Evolutionary conservation across 768 basidiomycete species (phyloP), one percentile per base, ranked within the genome.

Genomic region (Tulasnella sp.): DNA sequence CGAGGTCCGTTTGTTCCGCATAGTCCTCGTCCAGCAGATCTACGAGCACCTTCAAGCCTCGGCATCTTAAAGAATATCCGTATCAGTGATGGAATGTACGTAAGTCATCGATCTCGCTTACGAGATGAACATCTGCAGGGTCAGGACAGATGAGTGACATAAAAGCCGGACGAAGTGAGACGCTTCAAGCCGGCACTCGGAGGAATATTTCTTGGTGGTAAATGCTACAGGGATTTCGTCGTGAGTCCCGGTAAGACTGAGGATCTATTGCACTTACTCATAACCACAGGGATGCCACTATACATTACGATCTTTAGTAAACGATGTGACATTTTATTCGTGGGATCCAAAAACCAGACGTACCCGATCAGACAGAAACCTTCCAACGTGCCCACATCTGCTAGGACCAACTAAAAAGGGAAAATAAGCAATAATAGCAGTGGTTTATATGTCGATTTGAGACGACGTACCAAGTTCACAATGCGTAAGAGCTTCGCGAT

Each of bases 61-160:
- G 93, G 68, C 95, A 99, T 17, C 90, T 95, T 27, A 27, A 19
- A 54, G 9, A 29, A 43, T 24, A 56, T 56, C 55, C 38, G 52
- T 48, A 45, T 1, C 19, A 15, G 24, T 48, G 21, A n/a, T 23
- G 24, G 11, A 10, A 11, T 23, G 13, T 10, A 15, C 9, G 26
- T 13, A 38, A 19, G 15, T 41, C 19, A 24, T 27, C 26, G 19
- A 15, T 1, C 4, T 15, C n/a, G 81, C 90, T 61, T 68, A 93
- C 91, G 92, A 88, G 63, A 98, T 96, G 73, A 98, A 97, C 95
- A 97, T 98, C 68, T 98, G 95, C 41, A 98, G 73, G 1, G 95
- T 99, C 63, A 96, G 72, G 10, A 92, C 85, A 1, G 95, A 97
- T 0, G 92, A 88, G 68, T 92, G 84, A 69, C 95, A 96, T 24